Evolutionary conservation across 306 rosid species (phyloP).

Genomic region (Abrus precatorius): DNA sequence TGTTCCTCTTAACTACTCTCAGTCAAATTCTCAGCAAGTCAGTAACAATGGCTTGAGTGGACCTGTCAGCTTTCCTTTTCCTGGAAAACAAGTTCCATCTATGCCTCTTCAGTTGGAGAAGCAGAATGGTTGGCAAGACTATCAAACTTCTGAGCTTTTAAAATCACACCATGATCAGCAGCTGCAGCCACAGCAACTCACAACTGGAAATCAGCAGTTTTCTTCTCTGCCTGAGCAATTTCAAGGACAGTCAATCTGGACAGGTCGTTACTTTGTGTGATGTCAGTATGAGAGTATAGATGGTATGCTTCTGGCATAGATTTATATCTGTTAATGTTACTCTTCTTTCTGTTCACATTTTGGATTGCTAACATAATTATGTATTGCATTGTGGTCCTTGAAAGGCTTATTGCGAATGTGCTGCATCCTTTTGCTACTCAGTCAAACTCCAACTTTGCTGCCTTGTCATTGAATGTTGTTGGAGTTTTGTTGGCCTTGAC

Average conservation of each 20-base stretch:
- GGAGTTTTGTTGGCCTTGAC: slow-evolving; percentile 83
- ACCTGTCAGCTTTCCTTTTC: slow-evolving; percentile 80
- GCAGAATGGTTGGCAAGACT: slow-evolving; percentile 76
- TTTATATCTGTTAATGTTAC: slow-evolving; percentile 3
- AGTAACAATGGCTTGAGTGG: slow-evolving; percentile 63
- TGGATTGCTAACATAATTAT: slow-evolving; percentile 36
- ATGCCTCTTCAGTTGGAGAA: slow-evolving; percentile 65
- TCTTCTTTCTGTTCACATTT: slow-evolving; percentile 1
- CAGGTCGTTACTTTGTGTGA: slow-evolving; percentile 93
- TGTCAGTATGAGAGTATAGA: slow-evolving; percentile 65
- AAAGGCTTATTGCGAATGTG: slow-evolving; percentile 69
- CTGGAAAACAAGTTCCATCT: slow-evolving; percentile 78
- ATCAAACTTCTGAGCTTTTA: slow-evolving; percentile 59
- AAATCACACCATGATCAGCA: slow-evolving; percentile 73
- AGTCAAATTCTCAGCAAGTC: slow-evolving; percentile 57
- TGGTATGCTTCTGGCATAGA: slow-evolving; percentile 60
- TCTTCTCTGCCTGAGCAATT: slow-evolving; percentile 75
- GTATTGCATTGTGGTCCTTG: slow-evolving; percentile 55
- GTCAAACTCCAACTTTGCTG: slow-evolving; percentile 78
- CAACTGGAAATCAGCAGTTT: slow-evolving; percentile 69
- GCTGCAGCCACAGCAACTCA: slow-evolving; percentile 68
- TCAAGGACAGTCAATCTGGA: slow-evolving; percentile 88
- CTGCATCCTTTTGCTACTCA: slow-evolving; percentile 73
- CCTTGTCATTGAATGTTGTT: slow-evolving; percentile 66
- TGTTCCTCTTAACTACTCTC: slow-evolving; percentile 55